These are phyloP conservation scores for Gossypium longicalyx DNA, from an alignment of 345 rosid species.

Conservation along the genomic window DNA sequence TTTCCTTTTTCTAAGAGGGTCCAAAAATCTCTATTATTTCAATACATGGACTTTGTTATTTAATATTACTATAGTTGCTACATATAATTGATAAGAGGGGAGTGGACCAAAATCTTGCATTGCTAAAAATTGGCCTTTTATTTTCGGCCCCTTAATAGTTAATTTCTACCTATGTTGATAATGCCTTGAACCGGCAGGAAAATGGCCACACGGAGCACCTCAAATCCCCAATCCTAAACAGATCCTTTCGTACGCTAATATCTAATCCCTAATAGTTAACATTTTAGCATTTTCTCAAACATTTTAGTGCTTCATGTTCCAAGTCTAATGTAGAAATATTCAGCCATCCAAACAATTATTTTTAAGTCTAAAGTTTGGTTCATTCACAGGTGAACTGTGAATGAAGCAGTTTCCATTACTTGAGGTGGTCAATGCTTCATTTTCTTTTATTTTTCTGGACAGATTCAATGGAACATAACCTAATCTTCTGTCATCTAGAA, in stretches of 20 bases:
- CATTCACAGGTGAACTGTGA: not conserved
- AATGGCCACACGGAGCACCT: not conserved
- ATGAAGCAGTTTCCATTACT: not conserved
- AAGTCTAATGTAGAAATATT: not conserved
- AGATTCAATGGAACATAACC: not conserved
- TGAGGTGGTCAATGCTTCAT: not conserved
- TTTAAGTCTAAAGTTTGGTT: not conserved
- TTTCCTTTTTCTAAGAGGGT: not conserved
- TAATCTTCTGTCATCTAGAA: too few relatives aligned
- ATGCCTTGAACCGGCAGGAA: not conserved
- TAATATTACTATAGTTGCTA: not conserved
- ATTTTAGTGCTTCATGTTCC: constrained; percentile 2
- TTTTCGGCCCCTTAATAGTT: not conserved
- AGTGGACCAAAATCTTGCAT: not conserved
- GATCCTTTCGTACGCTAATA: not conserved
- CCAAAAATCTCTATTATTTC: not conserved
- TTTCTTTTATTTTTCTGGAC: not conserved
- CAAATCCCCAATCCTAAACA: not conserved
- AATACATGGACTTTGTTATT: not conserved
- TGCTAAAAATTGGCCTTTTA: not conserved
- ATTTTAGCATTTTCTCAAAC: not conserved
- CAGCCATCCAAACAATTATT: not conserved
- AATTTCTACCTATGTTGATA: not conserved
- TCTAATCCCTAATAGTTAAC: not conserved
- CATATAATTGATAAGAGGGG: not conserved